Base-by-base conservation (phyloP, 441 rosid genomes). In the Erodium moschatum region DNA sequence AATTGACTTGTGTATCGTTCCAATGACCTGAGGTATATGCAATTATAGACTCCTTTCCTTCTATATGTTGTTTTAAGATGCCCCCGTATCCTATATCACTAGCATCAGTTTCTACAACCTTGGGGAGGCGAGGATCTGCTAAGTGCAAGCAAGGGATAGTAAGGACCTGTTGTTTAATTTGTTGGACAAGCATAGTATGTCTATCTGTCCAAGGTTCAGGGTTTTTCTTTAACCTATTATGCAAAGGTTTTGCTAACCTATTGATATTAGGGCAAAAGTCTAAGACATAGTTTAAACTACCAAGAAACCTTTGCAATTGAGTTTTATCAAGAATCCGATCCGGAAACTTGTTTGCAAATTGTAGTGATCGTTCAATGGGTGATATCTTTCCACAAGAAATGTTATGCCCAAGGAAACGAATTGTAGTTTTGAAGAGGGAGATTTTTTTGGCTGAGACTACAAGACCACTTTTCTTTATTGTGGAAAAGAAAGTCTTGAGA, bases 251-350 rank as follows among this genome's bases (percentile, higher is more conserved):
- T 5, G 46, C 33, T 2, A 66, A 13, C 0, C 4, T 42, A 35
- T 35, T 66, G 0, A 66, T 0, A 16, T 38, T 33, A 0, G 20
- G 54, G 9, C 7, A 35, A 5, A 66, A 66, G 13, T 66, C 68
- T 33, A 33, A 16, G 7, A 66, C 68, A 66, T 66, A 66, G 10
- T 66, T 66, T 13, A 66, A 8, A 38, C 68, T 66, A 1, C 50
- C 50, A 7, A 44, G 12, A 44, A 44, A 66, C 9, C 52, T 66
- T 38, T 33, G 68, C 1, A 66, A 16, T 66, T 66, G 68, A 2
- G 12, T 44, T n/a, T 66, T 66, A 8, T 66, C 50, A 13, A n/a
- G 1, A 33, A 66, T 12, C 38, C n/a, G 9, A 38, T 66, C 13
- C 0, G 54, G 52, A 38, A 66, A 66, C 35, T n/a, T n/a, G n/a